A percentile compares a stretch with the other conserved stretches of the same genome.
These are phyloP conservation scores for Hirschfeldia incana DNA, from an alignment of 345 rosid species.

Conservation along the genomic window DNA sequence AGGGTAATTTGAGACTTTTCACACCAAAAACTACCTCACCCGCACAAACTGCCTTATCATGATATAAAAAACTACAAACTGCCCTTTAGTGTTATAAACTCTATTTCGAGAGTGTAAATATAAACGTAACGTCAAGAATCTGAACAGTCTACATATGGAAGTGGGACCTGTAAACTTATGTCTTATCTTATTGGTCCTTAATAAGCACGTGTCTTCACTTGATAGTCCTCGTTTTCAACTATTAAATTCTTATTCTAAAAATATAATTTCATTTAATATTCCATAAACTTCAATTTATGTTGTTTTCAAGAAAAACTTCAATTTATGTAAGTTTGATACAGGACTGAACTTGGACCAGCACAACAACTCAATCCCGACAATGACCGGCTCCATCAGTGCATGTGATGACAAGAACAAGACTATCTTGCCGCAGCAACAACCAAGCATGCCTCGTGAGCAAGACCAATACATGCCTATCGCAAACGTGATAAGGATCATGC, in stretches of 20 bases:
- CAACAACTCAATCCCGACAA: constrained; percentile 11
- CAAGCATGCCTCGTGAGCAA: constrained; percentile 48
- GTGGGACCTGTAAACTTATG: constrained; percentile 3
- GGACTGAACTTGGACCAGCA: constrained; percentile 30
- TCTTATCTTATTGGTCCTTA: constrained; percentile 18
- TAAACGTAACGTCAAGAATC: constrained; percentile 39
- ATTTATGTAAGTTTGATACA: not conserved
- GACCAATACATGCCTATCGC: constrained; percentile 75
- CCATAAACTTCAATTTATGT: not conserved
- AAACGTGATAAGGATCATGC: constrained; percentile 71
- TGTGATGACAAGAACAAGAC: not conserved
- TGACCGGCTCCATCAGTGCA: constrained; percentile 4
- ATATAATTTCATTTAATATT: not conserved
- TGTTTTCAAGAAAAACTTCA: not conserved
- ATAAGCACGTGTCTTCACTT: not conserved
- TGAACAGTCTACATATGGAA: constrained; percentile 18
- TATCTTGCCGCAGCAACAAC: constrained; percentile 14
- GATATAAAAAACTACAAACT: too few species aligned
- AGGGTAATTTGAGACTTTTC: too few species aligned
- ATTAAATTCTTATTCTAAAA: not conserved
- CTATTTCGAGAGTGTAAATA: not conserved
- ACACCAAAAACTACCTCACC: too few species aligned
- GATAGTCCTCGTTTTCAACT: not conserved
- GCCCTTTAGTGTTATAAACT: too few species aligned
- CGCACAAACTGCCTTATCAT: too few species aligned